phyloP scores from a whole-genome alignment of 2,329 filamentous ascomycete species.

The Emergomyces africanus region DNA sequence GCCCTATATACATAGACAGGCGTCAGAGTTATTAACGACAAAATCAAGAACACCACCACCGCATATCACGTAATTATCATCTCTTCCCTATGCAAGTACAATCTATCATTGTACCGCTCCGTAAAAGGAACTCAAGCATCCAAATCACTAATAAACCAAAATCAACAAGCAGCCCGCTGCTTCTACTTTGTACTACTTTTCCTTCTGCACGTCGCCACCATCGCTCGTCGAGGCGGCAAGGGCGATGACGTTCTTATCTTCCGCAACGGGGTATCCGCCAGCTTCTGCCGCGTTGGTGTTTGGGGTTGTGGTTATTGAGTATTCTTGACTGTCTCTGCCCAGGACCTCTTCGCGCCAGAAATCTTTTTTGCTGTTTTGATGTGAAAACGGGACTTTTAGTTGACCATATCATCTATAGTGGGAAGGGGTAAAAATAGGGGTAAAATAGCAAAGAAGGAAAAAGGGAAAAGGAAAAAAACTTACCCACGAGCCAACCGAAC shows the following conservation, averaged over 20 bases:
- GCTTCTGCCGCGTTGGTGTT: neutral
- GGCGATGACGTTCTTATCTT: neutral
- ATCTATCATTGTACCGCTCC: neutral
- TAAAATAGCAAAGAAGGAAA: neutral
- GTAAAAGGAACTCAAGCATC: neutral
- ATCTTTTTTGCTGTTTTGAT: constrained; percentile 44
- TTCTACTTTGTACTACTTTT: neutral
- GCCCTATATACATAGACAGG: neutral
- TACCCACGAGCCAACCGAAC: constrained; percentile 45
- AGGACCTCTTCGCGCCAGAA: constrained; percentile 48
- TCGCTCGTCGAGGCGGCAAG: neutral
- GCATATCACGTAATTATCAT: neutral
- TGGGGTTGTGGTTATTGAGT: neutral
- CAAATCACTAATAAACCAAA: neutral
- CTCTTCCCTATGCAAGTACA: neutral
- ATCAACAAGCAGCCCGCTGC: neutral
- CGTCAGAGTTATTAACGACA: neutral
- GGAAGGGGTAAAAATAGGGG: neutral
- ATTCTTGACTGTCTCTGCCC: neutral
- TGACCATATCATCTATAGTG: neutral
- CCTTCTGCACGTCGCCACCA: neutral
- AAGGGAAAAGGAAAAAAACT: neutral
- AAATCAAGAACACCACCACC: neutral
- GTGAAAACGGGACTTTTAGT: neutral
- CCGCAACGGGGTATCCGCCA: neutral